Percentiles rank a stretch among this genome's conserved stretches.
Evolutionary conservation across 1,139 yeast species (phyloP).

Genomic region (Taphrina populina): DNA sequence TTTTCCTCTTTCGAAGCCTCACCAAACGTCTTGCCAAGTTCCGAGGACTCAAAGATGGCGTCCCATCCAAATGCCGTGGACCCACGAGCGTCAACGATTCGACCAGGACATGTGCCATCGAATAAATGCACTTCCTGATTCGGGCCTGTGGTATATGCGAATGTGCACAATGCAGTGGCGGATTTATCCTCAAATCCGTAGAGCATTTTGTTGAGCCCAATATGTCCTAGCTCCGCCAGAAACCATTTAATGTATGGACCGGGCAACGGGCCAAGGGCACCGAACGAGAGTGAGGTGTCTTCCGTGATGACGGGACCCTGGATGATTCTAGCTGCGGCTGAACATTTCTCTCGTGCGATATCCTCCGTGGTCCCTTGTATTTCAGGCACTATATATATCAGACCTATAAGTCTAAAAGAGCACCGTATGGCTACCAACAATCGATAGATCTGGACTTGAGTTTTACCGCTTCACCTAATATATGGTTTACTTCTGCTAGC

Average conservation of each 20-base stretch:
- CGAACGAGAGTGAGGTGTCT: constrained; percentile 86
- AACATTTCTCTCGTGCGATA: constrained; percentile 78
- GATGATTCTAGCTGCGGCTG: constrained; percentile 63
- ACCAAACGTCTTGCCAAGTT: constrained; percentile 54
- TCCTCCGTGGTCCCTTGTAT: constrained; percentile 84
- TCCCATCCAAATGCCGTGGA: constrained; percentile 83
- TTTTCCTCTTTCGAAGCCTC: constrained; percentile 77
- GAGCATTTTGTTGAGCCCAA: constrained; percentile 65
- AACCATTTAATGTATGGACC: constrained; percentile 96
- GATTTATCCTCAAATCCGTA: constrained; percentile 76
- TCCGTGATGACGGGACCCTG: constrained; percentile 85
- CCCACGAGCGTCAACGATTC: constrained; percentile 74
- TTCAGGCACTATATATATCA: constrained; percentile 48
- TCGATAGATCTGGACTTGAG: constrained; percentile 33
- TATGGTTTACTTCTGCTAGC: constrained; percentile 34
- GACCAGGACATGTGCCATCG: constrained; percentile 75
- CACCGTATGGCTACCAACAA: constrained; percentile 26
- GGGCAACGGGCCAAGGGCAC: constrained; percentile 78
- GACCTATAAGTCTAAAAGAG: background rate
- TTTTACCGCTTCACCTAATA: constrained; percentile 28
- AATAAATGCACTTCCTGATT: constrained; percentile 68
- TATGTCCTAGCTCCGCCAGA: constrained; percentile 65
- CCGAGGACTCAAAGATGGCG: constrained; percentile 35
- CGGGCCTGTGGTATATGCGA: constrained; percentile 86
- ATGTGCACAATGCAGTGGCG: constrained; percentile 88